phyloP scores from a whole-genome alignment of 192 early-diverging fungal genomes.

The Oehlia diaphana region DNA sequence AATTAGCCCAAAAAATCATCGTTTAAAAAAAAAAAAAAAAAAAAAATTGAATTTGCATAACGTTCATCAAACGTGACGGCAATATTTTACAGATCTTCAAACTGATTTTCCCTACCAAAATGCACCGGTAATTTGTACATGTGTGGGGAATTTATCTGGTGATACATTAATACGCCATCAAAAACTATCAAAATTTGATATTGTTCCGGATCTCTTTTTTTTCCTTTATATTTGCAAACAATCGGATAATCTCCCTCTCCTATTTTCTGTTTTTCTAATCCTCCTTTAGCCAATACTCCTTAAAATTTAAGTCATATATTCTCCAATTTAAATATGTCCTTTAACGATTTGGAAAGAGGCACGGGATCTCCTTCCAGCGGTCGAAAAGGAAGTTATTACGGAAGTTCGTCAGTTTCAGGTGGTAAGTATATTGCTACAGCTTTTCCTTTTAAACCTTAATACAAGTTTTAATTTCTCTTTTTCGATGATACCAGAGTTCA shows the following conservation, averaged over 20 bases:
- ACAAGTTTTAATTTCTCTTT: background rate
- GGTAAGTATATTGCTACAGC: background rate
- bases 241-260: background rate
- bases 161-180: background rate
- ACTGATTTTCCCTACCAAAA: background rate
- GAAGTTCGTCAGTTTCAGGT: background rate
- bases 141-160: background rate
- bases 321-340: background rate
- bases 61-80: no score
- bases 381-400: background rate
- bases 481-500: background rate
- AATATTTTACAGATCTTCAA: background rate
- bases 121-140: background rate
- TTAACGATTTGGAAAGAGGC: constrained; percentile 7
- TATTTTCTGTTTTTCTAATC: background rate
- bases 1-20: no score
- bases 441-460: background rate
- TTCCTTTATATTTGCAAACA: background rate
- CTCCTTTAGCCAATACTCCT: no score
- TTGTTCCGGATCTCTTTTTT: background rate
- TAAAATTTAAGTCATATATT: background rate
- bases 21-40: no score
- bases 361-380: background rate
- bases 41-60: no score
- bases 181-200: background rate